phyloP scores from a whole-genome alignment of 2,329 filamentous ascomycete species.

The Hypoxylon sp. region DNA sequence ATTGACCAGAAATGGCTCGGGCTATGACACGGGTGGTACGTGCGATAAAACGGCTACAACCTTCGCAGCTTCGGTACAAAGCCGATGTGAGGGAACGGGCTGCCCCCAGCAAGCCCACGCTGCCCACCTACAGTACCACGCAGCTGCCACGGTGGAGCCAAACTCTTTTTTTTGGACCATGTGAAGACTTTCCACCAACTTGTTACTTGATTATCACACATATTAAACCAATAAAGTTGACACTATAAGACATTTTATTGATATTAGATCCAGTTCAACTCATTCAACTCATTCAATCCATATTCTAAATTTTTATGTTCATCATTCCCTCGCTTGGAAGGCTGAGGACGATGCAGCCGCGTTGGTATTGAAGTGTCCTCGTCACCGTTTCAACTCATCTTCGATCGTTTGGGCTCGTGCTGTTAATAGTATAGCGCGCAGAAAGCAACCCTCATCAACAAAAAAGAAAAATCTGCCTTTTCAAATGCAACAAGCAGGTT shows the following conservation, averaged over 20 bases:
- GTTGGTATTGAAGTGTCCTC: slow-evolving; percentile 23
- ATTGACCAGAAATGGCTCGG: slow-evolving; percentile 27
- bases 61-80: slow-evolving; percentile 39
- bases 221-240: slow-evolving; percentile 11
- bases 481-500: slow-evolving; percentile 2
- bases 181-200: slow-evolving; percentile 9
- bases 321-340: slow-evolving; percentile 1
- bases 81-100: slow-evolving; percentile 25
- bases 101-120: slow-evolving; percentile 24
- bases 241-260: slow-evolving; percentile 4
- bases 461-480: neutral
- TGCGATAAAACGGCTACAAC: slow-evolving; percentile 38
- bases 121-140: slow-evolving; percentile 16
- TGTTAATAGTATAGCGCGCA: neutral
- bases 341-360: slow-evolving; percentile 14
- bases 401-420: neutral
- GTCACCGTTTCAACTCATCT: slow-evolving; percentile 27
- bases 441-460: neutral
- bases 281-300: too few species aligned
- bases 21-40: slow-evolving; percentile 32
- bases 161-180: slow-evolving; percentile 28
- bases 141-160: slow-evolving; percentile 10
- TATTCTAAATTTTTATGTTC: neutral
- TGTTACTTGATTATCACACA: slow-evolving; percentile 16
- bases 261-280: slow-evolving; percentile 12